phyloP scores from a whole-genome alignment of 805 yeast genomes.

The Ogataea henricii region DNA sequence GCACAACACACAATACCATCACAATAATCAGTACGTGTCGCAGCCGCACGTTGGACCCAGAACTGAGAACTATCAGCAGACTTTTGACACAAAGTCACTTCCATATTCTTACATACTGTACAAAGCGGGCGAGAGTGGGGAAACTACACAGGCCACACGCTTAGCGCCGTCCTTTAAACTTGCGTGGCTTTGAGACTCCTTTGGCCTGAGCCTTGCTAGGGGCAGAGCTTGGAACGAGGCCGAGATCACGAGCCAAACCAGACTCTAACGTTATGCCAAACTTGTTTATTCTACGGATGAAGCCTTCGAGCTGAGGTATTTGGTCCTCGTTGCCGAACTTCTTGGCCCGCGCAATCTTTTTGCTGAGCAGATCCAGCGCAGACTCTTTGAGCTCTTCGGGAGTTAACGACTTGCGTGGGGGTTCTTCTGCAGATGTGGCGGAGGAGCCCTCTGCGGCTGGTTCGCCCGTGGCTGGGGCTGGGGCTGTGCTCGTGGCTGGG shows the following conservation, averaged over 20 bases:
- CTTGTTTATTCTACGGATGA: slow-evolving; percentile 72
- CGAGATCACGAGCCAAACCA: slow-evolving; percentile 67
- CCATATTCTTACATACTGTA: neutral
- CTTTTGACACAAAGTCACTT: slow-evolving; percentile 3
- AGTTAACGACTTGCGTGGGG: slow-evolving; percentile 38
- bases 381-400: slow-evolving; percentile 71
- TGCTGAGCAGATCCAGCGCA: slow-evolving; percentile 66
- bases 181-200: neutral
- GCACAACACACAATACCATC: neutral
- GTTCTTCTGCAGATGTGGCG: slow-evolving; percentile 16
- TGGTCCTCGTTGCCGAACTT: slow-evolving; percentile 70
- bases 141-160: neutral
- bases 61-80: neutral
- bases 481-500: slow-evolving; percentile 15
- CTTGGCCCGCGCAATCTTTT: slow-evolving; percentile 69
- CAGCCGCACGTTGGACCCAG: neutral
- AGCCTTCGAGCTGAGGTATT: slow-evolving; percentile 56
- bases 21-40: neutral
- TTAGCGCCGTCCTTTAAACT: slow-evolving; percentile 5
- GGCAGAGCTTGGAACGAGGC: slow-evolving; percentile 37
- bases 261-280: slow-evolving; percentile 77
- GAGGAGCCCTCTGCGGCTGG: slow-evolving; percentile 22
- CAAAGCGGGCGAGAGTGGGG: slow-evolving; percentile 1
- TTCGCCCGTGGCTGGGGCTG: slow-evolving; percentile 19
- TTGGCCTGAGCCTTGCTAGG: neutral